phyloP scores from a whole-genome alignment of 495 filamentous ascomycete genomes.

The Neurospora sp. region DNA sequence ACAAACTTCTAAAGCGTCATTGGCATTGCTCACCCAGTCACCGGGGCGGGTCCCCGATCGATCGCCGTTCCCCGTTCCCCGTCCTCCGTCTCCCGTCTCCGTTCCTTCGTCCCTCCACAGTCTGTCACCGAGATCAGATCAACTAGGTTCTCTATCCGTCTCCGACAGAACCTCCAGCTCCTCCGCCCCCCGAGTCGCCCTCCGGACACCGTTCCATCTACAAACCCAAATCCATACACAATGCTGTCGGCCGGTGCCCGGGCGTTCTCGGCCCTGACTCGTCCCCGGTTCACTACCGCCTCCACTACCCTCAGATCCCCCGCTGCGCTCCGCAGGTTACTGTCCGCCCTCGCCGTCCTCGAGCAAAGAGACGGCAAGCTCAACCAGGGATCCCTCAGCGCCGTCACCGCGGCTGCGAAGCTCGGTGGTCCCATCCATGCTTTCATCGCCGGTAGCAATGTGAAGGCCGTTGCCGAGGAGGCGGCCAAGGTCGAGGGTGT shows the following conservation, averaged over 20 bases:
- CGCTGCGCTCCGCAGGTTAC: constrained; percentile 52
- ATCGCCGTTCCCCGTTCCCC: not conserved
- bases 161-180: not conserved
- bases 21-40: not conserved
- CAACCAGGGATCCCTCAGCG: constrained; percentile 69
- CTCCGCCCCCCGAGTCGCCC: not conserved
- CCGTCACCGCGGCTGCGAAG: constrained; percentile 77
- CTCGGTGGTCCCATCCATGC: constrained; percentile 77
- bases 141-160: not conserved
- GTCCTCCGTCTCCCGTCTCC: not conserved
- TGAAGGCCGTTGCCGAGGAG: constrained; percentile 73
- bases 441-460: constrained; percentile 75
- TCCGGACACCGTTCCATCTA: not conserved
- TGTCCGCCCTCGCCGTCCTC: constrained; percentile 83
- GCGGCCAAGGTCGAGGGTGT: constrained; percentile 82
- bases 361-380: constrained; percentile 91
- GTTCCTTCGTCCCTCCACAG: not conserved
- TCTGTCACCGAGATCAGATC: not conserved
- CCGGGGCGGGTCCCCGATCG: not conserved
- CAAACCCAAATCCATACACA: constrained; percentile 4
- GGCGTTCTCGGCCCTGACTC: constrained; percentile 20
- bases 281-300: constrained; percentile 14
- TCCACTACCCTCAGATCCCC: constrained; percentile 19
- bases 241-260: constrained; percentile 19
- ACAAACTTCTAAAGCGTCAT: not conserved